A percentile compares a stretch with the other conserved stretches of the same genome.
phyloP scores from a whole-genome alignment of 2,329 filamentous ascomycete species.

The Daldinia sp. region DNA sequence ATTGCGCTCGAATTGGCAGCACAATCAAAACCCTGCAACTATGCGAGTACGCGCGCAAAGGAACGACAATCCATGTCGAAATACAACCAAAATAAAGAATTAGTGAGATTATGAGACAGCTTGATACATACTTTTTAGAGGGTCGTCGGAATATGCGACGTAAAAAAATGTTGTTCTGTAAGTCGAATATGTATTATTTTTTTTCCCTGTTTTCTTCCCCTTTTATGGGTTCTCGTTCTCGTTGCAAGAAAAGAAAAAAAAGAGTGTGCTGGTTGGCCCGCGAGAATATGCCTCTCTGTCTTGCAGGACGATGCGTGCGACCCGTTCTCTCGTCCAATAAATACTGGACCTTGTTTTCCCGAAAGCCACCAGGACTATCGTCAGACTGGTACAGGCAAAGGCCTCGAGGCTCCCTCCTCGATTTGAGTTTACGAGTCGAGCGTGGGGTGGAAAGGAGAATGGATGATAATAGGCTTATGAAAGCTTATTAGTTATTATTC shows the following conservation, averaged over 20 bases:
- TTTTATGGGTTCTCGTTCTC: slow-evolving; percentile 13
- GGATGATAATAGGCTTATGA: slow-evolving; percentile 44
- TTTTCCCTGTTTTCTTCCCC: background rate
- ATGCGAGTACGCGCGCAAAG: slow-evolving; percentile 24
- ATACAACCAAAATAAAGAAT: slow-evolving; percentile 3
- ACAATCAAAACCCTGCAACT: slow-evolving; percentile 29
- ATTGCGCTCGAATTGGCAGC: slow-evolving; percentile 43
- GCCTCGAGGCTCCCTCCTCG: slow-evolving; percentile 39
- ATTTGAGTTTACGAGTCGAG: slow-evolving; percentile 24
- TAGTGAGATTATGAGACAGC: slow-evolving; percentile 12
- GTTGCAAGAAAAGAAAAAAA: background rate
- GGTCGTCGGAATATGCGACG: slow-evolving; percentile 9
- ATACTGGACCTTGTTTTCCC: slow-evolving; percentile 24
- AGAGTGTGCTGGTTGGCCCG: slow-evolving; percentile 14
- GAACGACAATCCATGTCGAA: slow-evolving; percentile 13
- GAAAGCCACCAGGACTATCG: slow-evolving; percentile 28
- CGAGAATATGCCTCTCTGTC: slow-evolving; percentile 33
- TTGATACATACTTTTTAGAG: slow-evolving; percentile 23
- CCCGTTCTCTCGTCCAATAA: slow-evolving; percentile 35
- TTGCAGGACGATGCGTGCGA: slow-evolving; percentile 34
- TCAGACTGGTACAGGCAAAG: slow-evolving; percentile 24
- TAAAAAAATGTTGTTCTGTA: slow-evolving; percentile 1
- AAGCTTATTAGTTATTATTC: slow-evolving; percentile 38
- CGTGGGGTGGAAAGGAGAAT: slow-evolving; percentile 23
- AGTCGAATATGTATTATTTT: slow-evolving; percentile 3